Evolutionary conservation across 441 rosid species (phyloP).

Genomic region (Eruca vesicaria): DNA sequence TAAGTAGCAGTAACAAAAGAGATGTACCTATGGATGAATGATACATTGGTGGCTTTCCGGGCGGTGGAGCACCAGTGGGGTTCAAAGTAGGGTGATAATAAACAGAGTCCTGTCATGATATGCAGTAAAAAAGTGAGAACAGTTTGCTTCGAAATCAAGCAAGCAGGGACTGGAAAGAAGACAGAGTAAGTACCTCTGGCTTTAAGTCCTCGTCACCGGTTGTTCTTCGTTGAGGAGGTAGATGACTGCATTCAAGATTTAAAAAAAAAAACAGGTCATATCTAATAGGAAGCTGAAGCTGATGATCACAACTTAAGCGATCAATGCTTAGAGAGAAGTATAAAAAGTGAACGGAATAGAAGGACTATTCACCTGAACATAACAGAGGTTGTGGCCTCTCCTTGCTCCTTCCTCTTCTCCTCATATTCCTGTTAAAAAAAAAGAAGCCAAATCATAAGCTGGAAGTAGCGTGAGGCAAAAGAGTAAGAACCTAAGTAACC

Average conservation of each 20-base stretch:
- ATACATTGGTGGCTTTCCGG: slow-evolving; percentile 97
- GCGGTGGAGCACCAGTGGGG: slow-evolving; percentile 98
- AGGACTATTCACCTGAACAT: slow-evolving; percentile 76
- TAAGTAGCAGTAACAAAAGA: slow-evolving; percentile 10
- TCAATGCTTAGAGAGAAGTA: slow-evolving; percentile 11
- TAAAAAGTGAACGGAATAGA: not conserved
- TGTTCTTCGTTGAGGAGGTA: slow-evolving; percentile 75
- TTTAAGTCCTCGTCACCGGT: slow-evolving; percentile 83
- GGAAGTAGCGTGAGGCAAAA: not conserved
- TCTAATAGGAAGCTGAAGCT: slow-evolving; percentile 5
- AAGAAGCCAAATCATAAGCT: slow-evolving; percentile 20
- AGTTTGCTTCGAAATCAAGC: not conserved
- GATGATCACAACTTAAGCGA: slow-evolving; percentile 32
- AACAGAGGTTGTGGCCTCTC: slow-evolving; percentile 86
- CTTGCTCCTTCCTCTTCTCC: slow-evolving; percentile 93
- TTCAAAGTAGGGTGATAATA: slow-evolving; percentile 93
- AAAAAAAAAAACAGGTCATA: not conserved
- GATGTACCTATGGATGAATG: slow-evolving; percentile 77
- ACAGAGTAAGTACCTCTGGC: slow-evolving; percentile 65
- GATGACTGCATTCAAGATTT: slow-evolving; percentile 56
- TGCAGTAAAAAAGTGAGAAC: slow-evolving; percentile 7
- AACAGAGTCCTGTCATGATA: slow-evolving; percentile 78
- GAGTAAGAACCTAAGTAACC: not conserved
- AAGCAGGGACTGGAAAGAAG: slow-evolving; percentile 17
- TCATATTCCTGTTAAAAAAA: slow-evolving; percentile 64